Base-by-base conservation (phyloP, 495 filamentous ascomycete species). In the Sporormia fimetaria region DNA sequence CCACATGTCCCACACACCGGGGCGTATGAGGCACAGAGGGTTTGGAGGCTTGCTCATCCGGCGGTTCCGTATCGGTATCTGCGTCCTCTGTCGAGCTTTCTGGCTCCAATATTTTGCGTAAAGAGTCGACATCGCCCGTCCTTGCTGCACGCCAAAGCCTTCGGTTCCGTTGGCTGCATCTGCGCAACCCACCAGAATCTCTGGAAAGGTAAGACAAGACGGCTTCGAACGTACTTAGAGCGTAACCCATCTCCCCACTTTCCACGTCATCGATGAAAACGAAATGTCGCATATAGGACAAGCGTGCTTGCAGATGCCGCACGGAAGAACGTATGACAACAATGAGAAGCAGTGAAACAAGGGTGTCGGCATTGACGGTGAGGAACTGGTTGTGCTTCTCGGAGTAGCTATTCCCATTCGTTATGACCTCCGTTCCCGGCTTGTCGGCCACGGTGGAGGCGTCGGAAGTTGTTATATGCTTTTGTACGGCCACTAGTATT, bases 251-350 rank as follows among this genome's bases (percentile, higher is more conserved):
- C 64, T 99, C 92, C 22, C 92, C 92, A 55, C 77, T 88, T 40
- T 99, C 92, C 9, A 96, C 87, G 67, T 96, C 92, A 47, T 95
- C 88, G 25, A 90, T 83, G 58, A 94, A 96, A 54, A 93, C 84
- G 50, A 94, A 99, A 43, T 90, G 81, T 37, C 86, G 81, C 76
- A 99, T 93, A 57, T 95, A 96, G 21, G 81, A 65, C 29, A 96
- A 58, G 11, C 88, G 71, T 15, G 92, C 87, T 51, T 93, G 82
- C 16, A 96, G 69, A 64, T 94, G 78, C 33, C 83, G 78, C 10
- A 93, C 76, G 52, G 94, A 83, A 25, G 87, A 82, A 49, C 93
- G 73, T 38, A 99, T 96, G 15, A 96, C 84, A 16, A 99, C 85
- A 37, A 94, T 72, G 12, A 99, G 68, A 12, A 99, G 70, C 42